Evolutionary conservation across 73 alveolate genomes (phyloP).

Genomic region (Chromera velia): DNA sequence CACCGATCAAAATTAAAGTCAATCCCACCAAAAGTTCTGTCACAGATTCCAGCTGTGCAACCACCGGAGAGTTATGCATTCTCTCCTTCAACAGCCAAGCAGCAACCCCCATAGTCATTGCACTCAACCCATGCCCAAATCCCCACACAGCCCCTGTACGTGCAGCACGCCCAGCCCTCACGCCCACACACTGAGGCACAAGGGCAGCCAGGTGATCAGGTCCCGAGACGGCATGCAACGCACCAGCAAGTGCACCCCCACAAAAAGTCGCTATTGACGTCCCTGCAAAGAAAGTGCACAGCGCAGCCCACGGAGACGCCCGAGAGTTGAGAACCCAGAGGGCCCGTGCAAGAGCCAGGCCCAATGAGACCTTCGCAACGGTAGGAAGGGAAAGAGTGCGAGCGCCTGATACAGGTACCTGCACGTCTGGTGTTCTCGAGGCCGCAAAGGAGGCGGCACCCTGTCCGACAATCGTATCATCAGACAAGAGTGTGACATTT

Average conservation of each 20-base stretch:
- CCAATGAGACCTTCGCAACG: too few species aligned
- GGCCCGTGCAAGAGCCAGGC: too few species aligned
- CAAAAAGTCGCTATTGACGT: background rate
- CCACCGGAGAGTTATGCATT: background rate
- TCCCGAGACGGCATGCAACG: background rate
- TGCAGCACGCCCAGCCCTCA: background rate
- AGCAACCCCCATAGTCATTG: background rate
- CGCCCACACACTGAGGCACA: background rate
- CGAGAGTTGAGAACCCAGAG: too few species aligned
- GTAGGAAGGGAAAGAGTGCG: too few species aligned
- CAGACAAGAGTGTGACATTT: too few species aligned
- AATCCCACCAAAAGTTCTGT: background rate
- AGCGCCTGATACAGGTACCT: too few species aligned
- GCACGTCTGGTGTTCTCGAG: too few species aligned
- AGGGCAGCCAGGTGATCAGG: background rate
- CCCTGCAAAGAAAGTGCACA: background rate
- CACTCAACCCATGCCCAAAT: background rate
- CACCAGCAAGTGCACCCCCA: background rate
- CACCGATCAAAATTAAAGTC: background rate
- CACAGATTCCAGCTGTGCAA: background rate
- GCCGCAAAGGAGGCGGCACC: too few species aligned
- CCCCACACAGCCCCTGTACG: background rate
- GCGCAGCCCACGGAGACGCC: too few species aligned
- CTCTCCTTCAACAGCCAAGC: background rate
- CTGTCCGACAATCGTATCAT: too few species aligned